Evolutionary conservation across 345 rosid genomes (phyloP), one percentile per base, ranked within the genome.

Genomic region (Camelina sativa): DNA sequence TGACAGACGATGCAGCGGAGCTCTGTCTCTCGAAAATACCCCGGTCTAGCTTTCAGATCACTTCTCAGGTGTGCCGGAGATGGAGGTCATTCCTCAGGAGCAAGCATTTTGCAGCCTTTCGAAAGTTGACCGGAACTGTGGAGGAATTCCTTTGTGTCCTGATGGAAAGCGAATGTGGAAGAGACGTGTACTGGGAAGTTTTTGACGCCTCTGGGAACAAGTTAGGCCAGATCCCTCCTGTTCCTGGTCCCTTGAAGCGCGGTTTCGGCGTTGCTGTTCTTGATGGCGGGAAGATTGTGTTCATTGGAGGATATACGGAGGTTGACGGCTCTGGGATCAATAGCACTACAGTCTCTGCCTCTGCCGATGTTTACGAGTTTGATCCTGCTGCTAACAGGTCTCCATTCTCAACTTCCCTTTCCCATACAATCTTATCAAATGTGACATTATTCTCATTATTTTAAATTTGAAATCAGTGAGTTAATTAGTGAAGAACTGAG

Each of bases 1-100:
- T 94, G 69, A 86, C 96, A 2, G 96, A 91, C 67, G 98, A 94
- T 54, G 93, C 88, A 60, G 90, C 98, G 2, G 89, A 87, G 82
- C 73, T 56, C 72, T 89, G 96, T 75, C 85, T 94, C 32, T 84
- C 96, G 17, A 89, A 84, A 54, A 83, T 90, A 67, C 96, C 97
- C 47, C 89, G 93, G 70, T 62, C 78, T 4, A 62, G 75, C 78
- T 75, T 89, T 69, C 86, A 83, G 22, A 66, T 83, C 11, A 64
- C 85, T 83, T 95, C 91, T 17, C 82, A 80, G 65, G 96, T 89
- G 46, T 86, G 90, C 85, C 84, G 78, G 84, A 75, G 82, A 76
- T 94, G 98, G 97, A 87, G 88, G 74, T 79, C 87, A 5, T 85
- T 85, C 76, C 77, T 91, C 35, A 80, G 66, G 58, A 89, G 96